Conservation (phyloP, 805 yeast genomes). For the Saturnispora zaruensis region DNA sequence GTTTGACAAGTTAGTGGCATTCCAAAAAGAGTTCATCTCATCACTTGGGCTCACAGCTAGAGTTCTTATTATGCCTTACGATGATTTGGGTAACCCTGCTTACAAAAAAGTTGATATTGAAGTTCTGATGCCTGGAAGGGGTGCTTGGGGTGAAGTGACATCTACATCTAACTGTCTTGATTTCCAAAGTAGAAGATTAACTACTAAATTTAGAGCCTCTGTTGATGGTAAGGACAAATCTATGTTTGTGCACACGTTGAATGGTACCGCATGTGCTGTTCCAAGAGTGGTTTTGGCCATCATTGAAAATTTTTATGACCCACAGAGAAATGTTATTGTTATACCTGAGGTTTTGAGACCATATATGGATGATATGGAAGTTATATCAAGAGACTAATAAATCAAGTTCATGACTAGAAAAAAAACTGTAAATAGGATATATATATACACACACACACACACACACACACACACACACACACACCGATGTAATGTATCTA, state of each 20-base stretch:
- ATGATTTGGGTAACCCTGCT: conserved; percentile 92
- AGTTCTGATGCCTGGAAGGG: conserved; percentile 98
- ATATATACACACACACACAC: not conserved
- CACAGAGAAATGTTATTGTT: conserved; percentile 39
- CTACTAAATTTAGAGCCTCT: conserved; percentile 44
- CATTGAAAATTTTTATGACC: conserved; percentile 76
- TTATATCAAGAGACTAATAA: not conserved
- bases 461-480: no score
- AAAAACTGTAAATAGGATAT: conserved; percentile 1
- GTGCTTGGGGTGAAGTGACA: conserved; percentile 83
- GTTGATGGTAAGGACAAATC: conserved; percentile 23
- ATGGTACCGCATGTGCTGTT: conserved; percentile 94
- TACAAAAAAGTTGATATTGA: conserved; percentile 86
- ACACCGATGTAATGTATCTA: no score
- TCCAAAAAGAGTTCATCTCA: conserved; percentile 57
- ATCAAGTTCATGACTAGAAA: not conserved
- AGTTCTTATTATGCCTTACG: conserved; percentile 79
- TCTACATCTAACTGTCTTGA: conserved; percentile 90
- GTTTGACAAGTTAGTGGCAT: conserved; percentile 49
- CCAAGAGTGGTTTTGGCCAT: conserved; percentile 87
- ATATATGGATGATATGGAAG: conserved; percentile 57
- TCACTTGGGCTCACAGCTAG: conserved; percentile 74
- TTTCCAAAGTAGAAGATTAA: conserved; percentile 78
- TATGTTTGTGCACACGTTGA: conserved; percentile 69
- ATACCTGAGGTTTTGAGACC: conserved; percentile 64